Percentiles rank a stretch among this genome's conserved stretches.
Conservation (phyloP, 768 basidiomycete species). For the Macrolepiota dolichaula region DNA sequence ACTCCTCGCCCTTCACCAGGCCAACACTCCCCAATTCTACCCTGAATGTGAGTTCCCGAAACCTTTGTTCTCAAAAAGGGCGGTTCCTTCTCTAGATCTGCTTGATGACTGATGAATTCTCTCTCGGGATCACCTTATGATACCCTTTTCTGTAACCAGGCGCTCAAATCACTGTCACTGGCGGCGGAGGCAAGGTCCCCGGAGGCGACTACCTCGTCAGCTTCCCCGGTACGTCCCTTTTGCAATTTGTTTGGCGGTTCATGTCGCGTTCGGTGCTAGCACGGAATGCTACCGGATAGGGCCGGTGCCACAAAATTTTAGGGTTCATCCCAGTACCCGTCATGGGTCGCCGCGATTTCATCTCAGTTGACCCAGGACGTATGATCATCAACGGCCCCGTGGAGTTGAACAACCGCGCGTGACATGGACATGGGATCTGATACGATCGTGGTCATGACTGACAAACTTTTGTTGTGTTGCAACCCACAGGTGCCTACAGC, state of each 20-base stretch:
- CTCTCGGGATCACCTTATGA: neutral
- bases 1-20: conserved; percentile 33
- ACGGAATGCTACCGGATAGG: neutral
- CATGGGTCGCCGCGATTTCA: neutral
- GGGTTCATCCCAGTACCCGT: neutral
- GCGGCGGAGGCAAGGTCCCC: conserved; percentile 30
- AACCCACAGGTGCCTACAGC: conserved; percentile 25
- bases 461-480: neutral
- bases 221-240: conserved; percentile 24
- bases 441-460: neutral
- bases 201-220: conserved; percentile 26
- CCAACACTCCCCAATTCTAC: conserved; percentile 35
- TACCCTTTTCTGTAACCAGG: conserved; percentile 10
- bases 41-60: conserved; percentile 26
- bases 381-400: neutral
- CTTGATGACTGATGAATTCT: neutral
- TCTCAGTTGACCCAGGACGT: neutral
- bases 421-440: neutral
- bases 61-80: neutral
- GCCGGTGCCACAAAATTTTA: neutral
- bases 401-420: neutral
- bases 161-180: conserved; percentile 33
- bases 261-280: neutral
- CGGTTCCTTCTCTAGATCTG: neutral
- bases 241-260: neutral